Conservation (phyloP, 331 rosid genomes). For the Dryas integrifolia region DNA sequence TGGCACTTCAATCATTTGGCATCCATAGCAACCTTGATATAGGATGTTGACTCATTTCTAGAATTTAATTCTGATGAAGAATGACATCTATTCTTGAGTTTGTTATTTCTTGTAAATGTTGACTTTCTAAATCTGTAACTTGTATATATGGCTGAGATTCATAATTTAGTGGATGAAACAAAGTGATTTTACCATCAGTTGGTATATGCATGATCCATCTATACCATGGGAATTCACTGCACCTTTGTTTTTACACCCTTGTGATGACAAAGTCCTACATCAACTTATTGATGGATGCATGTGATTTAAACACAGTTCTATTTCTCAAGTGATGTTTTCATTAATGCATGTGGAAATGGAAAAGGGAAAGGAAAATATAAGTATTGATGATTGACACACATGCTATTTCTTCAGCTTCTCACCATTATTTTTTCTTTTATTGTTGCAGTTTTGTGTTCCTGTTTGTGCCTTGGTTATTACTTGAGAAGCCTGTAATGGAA, state of each 20-base stretch:
- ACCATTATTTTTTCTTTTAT: neutral
- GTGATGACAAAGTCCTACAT: neutral
- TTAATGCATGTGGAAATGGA: slow-evolving; percentile 1
- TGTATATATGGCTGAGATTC: neutral
- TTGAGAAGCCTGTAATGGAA: slow-evolving; percentile 82
- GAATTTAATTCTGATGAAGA: neutral
- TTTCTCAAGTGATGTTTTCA: neutral
- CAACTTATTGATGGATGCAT: neutral
- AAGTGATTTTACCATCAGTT: neutral
- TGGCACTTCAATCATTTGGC: neutral
- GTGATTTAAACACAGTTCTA: neutral
- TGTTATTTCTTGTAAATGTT: neutral
- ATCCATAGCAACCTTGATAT: neutral
- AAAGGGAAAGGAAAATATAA: neutral
- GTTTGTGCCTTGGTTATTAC: slow-evolving; percentile 79
- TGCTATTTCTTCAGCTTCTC: neutral
- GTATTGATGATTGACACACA: neutral
- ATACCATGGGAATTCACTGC: neutral
- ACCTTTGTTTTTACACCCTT: neutral
- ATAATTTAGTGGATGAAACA: neutral
- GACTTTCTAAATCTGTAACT: neutral
- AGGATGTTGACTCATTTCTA: neutral
- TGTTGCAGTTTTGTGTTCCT: slow-evolving; percentile 82
- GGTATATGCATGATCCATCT: slow-evolving; percentile 3
- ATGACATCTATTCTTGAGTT: neutral